Evolutionary conservation across 495 filamentous ascomycete genomes (phyloP).

Genomic region (Xylaria sp.): DNA sequence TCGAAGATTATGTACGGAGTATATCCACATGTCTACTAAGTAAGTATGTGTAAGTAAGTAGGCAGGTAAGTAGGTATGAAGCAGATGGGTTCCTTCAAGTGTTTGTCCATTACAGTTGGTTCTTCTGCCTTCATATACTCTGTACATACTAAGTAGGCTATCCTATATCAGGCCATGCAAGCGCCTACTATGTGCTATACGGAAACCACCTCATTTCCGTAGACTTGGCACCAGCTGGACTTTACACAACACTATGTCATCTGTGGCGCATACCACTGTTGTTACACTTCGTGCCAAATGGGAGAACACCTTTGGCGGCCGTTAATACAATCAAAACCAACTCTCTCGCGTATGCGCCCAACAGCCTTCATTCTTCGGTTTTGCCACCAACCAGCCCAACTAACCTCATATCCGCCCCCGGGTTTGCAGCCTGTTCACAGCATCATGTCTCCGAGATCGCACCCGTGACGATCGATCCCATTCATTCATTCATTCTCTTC

Average conservation of each 20-base stretch:
- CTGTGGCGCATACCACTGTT: constrained; percentile 10
- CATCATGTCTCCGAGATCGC: neutral
- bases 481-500: neutral
- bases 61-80: neutral
- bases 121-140: neutral
- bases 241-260: no score
- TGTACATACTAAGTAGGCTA: no score
- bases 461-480: neutral
- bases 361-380: neutral
- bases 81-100: neutral
- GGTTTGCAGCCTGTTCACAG: neutral
- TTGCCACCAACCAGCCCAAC: constrained; percentile 2
- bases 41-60: no score
- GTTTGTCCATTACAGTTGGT: neutral
- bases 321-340: constrained; percentile 1
- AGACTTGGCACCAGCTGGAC: constrained; percentile 8
- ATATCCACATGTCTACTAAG: neutral
- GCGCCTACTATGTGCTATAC: constrained; percentile 3
- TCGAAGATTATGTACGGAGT: neutral
- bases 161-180: neutral
- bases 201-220: constrained; percentile 3
- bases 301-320: neutral
- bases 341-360: neutral
- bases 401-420: neutral
- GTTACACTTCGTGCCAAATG: neutral